Evolutionary conservation across 208 protist species (phyloP), one percentile per base, ranked within the genome.

Genomic region (Crithidia bombi): DNA sequence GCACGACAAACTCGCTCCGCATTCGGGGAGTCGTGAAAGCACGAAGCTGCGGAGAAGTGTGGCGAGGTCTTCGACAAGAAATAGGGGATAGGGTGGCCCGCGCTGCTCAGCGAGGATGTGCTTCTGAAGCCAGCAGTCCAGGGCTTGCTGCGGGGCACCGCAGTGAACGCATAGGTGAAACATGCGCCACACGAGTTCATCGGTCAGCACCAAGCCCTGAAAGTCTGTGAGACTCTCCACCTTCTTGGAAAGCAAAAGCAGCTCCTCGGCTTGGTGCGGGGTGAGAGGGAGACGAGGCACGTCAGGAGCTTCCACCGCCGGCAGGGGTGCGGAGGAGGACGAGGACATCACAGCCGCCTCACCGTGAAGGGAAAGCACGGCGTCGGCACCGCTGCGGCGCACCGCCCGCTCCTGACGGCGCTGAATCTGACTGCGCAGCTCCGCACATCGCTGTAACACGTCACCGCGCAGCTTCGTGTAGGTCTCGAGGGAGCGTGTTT

Each of bases 141-240:
- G 23, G 28, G 80, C 83, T 4, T 59, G 55, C 36, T 65, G 59
- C 49, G 82, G 78, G 14, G 75, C 83, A 43, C 84, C 84, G 41
- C 69, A 70, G 7, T 76, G 66, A 41, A 91, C 73, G 61, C 84
- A 83, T 23, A 73, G 63, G 12, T 85, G 84, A 39, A 94, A 72
- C 51, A 80, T 66, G 5, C 68, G 58, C 64, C 81, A 94, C 17
- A 92, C 70, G 5, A 92, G 68, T 56, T 86, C 86, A 56, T 94
- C 82, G 2, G 71, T 77, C 30, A 94, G 65, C 23, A 86, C 69
- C 64, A 94, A 84, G 44, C 89, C 85, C 50, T 92, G 84, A 21
- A 58, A 58, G 12, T 73, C 62, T n/a, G 84, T 72, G 30, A 94
- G 52, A 21, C 64, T 65, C 35, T 70, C 55, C 25, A 87, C 49